These are phyloP conservation scores for Botrytis hyacinthi DNA, from an alignment of 2,329 filamentous ascomycete species.

Conservation along the genomic window DNA sequence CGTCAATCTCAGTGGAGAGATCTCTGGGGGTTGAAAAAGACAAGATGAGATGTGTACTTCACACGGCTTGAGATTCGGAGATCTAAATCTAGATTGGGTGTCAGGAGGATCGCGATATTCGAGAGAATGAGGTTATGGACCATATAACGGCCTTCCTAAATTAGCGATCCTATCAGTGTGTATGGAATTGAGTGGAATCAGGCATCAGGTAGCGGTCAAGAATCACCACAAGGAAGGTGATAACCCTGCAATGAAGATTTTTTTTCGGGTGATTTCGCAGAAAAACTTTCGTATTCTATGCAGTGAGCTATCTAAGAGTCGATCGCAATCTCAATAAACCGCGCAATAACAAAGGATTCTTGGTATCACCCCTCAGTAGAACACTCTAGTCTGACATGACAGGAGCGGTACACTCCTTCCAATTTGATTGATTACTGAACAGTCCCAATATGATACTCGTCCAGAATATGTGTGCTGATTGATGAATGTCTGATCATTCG, in stretches of 20 bases:
- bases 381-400: constrained; percentile 1
- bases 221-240: background rate
- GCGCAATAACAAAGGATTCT: background rate
- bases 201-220: constrained; percentile 7
- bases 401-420: background rate
- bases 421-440: constrained; percentile 11
- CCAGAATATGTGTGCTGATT: background rate
- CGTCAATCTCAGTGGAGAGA: background rate
- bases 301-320: constrained; percentile 3
- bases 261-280: background rate
- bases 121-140: background rate
- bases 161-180: background rate
- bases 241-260: background rate
- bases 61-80: constrained; percentile 10
- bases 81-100: constrained; percentile 18
- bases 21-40: background rate
- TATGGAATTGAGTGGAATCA: background rate
- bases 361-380: background rate
- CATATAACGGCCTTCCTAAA: constrained; percentile 13
- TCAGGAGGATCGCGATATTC: constrained; percentile 9
- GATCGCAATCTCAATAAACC: constrained; percentile 7
- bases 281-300: constrained; percentile 11
- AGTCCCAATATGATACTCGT: background rate
- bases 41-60: constrained; percentile 2
- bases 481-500: background rate